Conservation (phyloP, 192 early-diverging fungal genomes). For the Entomortierella chlamydospora region DNA sequence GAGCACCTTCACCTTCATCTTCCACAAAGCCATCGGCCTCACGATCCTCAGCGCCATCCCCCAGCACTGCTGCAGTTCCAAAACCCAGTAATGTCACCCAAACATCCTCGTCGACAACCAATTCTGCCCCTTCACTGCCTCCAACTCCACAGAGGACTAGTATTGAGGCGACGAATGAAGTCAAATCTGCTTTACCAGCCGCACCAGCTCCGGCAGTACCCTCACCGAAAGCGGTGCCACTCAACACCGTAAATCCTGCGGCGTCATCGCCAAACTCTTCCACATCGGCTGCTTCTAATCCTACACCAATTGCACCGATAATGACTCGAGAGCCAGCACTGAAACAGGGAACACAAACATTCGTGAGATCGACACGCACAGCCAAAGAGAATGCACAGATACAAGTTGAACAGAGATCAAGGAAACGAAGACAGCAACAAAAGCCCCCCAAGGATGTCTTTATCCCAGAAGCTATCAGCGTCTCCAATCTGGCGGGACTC, state of each 20-base stretch:
- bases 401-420: conserved; percentile 35
- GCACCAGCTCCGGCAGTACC: neutral
- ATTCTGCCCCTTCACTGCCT: neutral
- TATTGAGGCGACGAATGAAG: neutral
- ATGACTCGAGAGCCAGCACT: neutral
- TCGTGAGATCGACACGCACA: conserved; percentile 24
- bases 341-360: conserved; percentile 3
- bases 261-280: neutral
- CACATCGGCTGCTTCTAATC: neutral
- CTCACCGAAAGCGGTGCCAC: neutral
- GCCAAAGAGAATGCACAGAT: conserved; percentile 45
- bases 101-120: neutral
- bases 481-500: conserved; percentile 83
- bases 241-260: neutral
- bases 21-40: conserved; percentile 29
- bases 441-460: conserved; percentile 72
- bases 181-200: neutral
- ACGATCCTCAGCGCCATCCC: conserved; percentile 26
- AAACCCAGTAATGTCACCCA: neutral
- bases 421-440: conserved; percentile 17
- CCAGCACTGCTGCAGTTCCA: neutral
- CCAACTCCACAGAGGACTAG: neutral
- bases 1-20: conserved; percentile 32
- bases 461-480: conserved; percentile 85
- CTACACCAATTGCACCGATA: neutral